These are phyloP conservation scores for Canariomyces notabilis DNA, from an alignment of 2,329 filamentous ascomycete species.

Conservation along the genomic window DNA sequence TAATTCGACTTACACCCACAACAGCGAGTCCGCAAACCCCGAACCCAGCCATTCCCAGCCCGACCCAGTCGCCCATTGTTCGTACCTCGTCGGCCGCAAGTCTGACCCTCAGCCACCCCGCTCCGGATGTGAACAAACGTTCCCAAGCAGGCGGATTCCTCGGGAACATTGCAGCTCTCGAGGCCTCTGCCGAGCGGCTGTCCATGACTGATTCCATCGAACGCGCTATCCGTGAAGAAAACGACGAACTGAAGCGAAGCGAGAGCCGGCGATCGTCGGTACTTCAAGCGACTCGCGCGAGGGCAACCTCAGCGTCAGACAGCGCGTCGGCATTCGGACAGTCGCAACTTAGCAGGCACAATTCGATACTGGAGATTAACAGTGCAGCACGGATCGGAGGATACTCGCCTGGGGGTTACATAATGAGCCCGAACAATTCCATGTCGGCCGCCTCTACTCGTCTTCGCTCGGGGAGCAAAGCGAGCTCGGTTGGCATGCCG, in stretches of 20 bases:
- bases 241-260: constrained; percentile 64
- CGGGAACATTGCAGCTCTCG: constrained; percentile 66
- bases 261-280: constrained; percentile 63
- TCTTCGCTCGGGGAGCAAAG: constrained; percentile 51
- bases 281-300: constrained; percentile 36
- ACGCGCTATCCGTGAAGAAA: constrained; percentile 69
- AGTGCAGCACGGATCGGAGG: constrained; percentile 61
- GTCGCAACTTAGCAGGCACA: constrained; percentile 30
- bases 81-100: constrained; percentile 42
- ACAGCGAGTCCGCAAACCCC: constrained; percentile 10
- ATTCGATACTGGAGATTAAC: constrained; percentile 67
- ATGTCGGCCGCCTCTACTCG: constrained; percentile 45
- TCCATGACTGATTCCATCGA: constrained; percentile 72
- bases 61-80: constrained; percentile 39
- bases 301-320: constrained; percentile 28
- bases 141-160: constrained; percentile 57
- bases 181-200: constrained; percentile 69
- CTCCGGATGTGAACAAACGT: constrained; percentile 56
- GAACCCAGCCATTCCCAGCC: constrained; percentile 18
- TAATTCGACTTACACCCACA: constrained; percentile 20
- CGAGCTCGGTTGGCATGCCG: constrained; percentile 34
- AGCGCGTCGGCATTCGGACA: constrained; percentile 20
- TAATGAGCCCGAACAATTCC: constrained; percentile 63
- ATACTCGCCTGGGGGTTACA: constrained; percentile 63
- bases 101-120: constrained; percentile 50